Percentiles rank a stretch among this genome's conserved stretches.
Conservation (phyloP, 2,329 filamentous ascomycete species). For the Ophiosphaerella herpotricha region DNA sequence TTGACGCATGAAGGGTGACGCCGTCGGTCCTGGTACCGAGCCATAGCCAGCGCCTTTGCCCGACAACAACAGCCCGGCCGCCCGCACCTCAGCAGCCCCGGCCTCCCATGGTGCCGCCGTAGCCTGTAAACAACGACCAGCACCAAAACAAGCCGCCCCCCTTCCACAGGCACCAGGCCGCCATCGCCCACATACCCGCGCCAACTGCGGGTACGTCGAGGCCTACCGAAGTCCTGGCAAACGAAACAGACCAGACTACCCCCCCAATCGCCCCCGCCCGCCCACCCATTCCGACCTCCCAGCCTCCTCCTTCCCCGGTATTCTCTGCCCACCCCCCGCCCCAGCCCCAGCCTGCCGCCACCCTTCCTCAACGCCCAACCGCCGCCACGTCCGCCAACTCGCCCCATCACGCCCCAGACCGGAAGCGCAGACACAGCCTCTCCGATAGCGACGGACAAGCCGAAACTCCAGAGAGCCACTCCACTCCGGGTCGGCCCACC, state of each 20-base stretch:
- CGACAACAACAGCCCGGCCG: constrained; percentile 14
- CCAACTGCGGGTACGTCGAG: constrained; percentile 37
- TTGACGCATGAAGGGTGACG: constrained; percentile 28
- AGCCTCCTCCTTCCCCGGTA: constrained; percentile 51
- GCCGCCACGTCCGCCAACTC: constrained; percentile 18
- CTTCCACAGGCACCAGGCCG: constrained; percentile 25
- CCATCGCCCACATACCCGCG: constrained; percentile 29
- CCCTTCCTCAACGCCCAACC: constrained; percentile 17
- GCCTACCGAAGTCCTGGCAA: constrained; percentile 67
- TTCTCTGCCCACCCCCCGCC: constrained; percentile 37
- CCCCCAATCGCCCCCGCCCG: constrained; percentile 70
- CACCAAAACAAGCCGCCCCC: background rate
- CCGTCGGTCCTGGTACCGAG: constrained; percentile 14
- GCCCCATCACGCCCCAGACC: constrained; percentile 17
- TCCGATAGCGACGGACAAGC: constrained; percentile 35
- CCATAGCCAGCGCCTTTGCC: constrained; percentile 23
- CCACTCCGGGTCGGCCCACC: constrained; percentile 36
- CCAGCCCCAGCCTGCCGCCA: constrained; percentile 21
- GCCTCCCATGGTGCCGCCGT: constrained; percentile 24
- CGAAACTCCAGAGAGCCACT: constrained; percentile 21
- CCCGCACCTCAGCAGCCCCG: constrained; percentile 2
- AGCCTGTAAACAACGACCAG: constrained; percentile 6
- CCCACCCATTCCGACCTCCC: constrained; percentile 63
- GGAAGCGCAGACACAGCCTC: constrained; percentile 42
- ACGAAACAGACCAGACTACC: constrained; percentile 62